These are phyloP conservation scores for Micractinium conductrix DNA, from an alignment of 139 green algal genomes.

Conservation along the genomic window DNA sequence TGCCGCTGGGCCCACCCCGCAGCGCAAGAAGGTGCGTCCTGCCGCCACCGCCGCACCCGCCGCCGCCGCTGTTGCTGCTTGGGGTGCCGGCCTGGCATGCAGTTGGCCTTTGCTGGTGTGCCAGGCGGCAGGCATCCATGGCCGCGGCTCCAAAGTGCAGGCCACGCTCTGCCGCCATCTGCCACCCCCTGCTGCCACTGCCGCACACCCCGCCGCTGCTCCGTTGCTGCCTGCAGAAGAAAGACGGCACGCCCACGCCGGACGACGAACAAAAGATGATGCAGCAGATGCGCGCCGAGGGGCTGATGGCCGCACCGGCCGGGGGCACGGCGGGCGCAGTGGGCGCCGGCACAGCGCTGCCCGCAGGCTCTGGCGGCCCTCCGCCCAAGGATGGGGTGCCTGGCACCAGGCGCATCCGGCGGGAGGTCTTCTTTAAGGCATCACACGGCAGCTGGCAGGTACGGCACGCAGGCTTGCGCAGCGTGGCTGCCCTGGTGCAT, in stretches of 20 bases:
- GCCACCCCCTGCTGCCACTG: too few relatives aligned
- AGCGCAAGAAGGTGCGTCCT: constrained; percentile 37
- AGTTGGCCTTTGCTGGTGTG: too few relatives aligned
- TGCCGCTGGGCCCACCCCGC: background rate
- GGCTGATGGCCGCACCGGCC: constrained; percentile 23
- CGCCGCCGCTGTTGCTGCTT: too few relatives aligned
- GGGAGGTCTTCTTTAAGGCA: constrained; percentile 39
- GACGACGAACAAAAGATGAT: constrained; percentile 46
- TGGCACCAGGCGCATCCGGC: constrained; percentile 34
- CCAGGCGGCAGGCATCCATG: too few relatives aligned
- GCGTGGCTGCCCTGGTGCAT: too few relatives aligned
- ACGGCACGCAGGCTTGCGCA: too few relatives aligned
- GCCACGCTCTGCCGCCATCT: too few relatives aligned
- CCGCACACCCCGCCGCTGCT: too few relatives aligned
- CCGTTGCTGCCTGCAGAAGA: background rate
- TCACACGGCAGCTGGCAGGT: constrained; percentile 19
- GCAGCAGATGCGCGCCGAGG: constrained; percentile 45
- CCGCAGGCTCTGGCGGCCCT: constrained; percentile 9
- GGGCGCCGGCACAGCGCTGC: background rate
- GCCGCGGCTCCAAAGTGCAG: too few relatives aligned
- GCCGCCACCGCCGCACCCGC: too few relatives aligned
- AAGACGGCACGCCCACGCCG: constrained; percentile 7
- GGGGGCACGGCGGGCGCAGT: background rate
- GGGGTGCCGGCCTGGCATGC: too few relatives aligned
- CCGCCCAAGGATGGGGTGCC: constrained; percentile 20